phyloP scores from a whole-genome alignment of 768 basidiomycete species.

The Pleurotus salmoneostramineus region DNA sequence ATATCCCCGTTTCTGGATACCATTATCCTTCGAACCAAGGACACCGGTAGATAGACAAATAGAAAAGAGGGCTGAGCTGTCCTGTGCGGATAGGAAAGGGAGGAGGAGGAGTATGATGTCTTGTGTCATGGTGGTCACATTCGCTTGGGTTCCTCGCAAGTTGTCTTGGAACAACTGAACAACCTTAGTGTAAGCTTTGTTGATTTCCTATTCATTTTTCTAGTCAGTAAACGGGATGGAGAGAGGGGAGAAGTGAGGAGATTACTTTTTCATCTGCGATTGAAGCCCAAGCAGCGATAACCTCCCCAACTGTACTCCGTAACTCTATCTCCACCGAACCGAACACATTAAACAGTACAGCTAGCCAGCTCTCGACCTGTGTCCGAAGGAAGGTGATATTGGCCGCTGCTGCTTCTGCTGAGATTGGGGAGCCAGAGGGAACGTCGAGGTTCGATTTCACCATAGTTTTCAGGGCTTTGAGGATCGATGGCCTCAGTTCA shows the following conservation, averaged over 20 bases:
- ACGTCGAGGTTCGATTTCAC: conserved; percentile 75
- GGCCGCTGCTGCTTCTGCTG: conserved; percentile 53
- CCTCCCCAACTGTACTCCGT: conserved; percentile 79
- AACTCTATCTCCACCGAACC: conserved; percentile 74
- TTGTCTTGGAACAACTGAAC: conserved; percentile 66
- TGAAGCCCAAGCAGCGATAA: conserved; percentile 80
- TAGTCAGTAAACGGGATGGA: neutral
- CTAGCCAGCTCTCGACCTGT: conserved; percentile 90
- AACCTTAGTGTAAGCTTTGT: conserved; percentile 80
- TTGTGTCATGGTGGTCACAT: conserved; percentile 60
- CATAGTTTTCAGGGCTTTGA: conserved; percentile 76
- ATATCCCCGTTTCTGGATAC: conserved; percentile 94
- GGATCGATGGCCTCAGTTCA: conserved; percentile 74
- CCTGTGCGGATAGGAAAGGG: conserved; percentile 61
- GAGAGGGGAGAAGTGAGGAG: conserved; percentile 3
- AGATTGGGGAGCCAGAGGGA: conserved; percentile 39
- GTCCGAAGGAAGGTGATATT: conserved; percentile 71
- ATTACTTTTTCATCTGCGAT: conserved; percentile 71
- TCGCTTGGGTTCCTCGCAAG: conserved; percentile 41
- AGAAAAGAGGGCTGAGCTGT: conserved; percentile 62
- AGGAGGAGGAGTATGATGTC: conserved; percentile 86
- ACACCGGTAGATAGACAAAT: conserved; percentile 67
- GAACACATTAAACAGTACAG: conserved; percentile 97
- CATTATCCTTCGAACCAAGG: conserved; percentile 75
- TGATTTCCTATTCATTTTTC: conserved; percentile 49